Evolutionary conservation across 129 eudicot species (phyloP), one percentile per base, ranked within the genome.

Genomic region (Cynara cardunculus): DNA sequence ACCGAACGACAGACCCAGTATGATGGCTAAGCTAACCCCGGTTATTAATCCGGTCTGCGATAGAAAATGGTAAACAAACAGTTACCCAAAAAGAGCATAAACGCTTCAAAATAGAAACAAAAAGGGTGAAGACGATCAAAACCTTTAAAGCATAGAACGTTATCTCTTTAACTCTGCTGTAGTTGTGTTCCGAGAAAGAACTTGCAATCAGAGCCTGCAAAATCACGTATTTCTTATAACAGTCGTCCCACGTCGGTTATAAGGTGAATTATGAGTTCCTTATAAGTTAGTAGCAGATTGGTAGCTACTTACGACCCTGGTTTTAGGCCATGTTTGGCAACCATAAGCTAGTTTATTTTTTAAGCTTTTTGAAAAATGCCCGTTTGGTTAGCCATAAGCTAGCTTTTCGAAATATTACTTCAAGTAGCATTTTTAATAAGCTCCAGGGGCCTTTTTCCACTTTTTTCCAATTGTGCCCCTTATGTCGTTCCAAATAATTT

Each of bases 131-230:
- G 69, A n/a, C 30, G 6, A 41, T 19, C 24, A 5, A 11, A 46
- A 87, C 94, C 91, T 90, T 90, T 73, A 90, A 61, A 73, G 90
- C 87, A 19, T 76, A 79, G 67, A 75, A 88, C n/a, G 87, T 74
- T 59, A 90, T 87, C 88, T 87, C 91, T 67, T 84, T 90, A 53
- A 90, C 94, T 79, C 89, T 86, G 80, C 46, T 79, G 72, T 87
- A 90, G 79, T 87, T 87, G 1, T 75, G 78, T 80, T 88, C 70
- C 0, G 94, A 87, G 62, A 90, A 86, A 72, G 90, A 84, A 87
- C 85, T 88, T 22, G 94, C 94, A 76, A 90, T 87, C 18, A 90
- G 84, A 78, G 94, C 91, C 90, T 89, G 72, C 74, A 84, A 27
- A 75, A 28, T 28, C 31, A 30, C 30, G 59, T 7, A 14, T 71